Base-by-base conservation (phyloP, 345 rosid genomes). In the Murraya paniculata region DNA sequence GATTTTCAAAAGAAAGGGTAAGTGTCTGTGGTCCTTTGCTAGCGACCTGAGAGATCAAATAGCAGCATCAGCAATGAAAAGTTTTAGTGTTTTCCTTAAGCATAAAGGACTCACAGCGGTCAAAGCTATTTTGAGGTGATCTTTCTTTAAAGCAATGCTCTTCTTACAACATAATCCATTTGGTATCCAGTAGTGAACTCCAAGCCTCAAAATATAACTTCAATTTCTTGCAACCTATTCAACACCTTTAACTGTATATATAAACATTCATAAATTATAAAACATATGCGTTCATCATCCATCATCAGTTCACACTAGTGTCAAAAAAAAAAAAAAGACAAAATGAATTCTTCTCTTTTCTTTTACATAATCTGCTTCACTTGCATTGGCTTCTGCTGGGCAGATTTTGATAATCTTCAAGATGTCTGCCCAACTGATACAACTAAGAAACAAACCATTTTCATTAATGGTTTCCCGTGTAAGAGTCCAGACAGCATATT, bases 401-500 rank as follows among this genome's bases (percentile, higher is more conserved):
- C 90, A 24, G 97, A 92, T 38, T n/a, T 35, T 1, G 90, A 75
- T 69, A 91, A 86, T 73, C 79, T 95, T 74, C 91, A 84, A 71
- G 98, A 93, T 78, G 65, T 62, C 31, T 95, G 98, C 80, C 98
- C 98, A 0, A 82, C 97, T 0, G 84, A 84, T 64, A 64, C 79
- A 22, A 76, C 82, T 3, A 74, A 74, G 31, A 75, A 77, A 45
- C 75, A 83, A 6, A 25, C 76, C 36, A 33, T 86, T 61, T 95
- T 93, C 88, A 71, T 95, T 77, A 93, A 93, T 22, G 98, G 98
- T 18, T 85, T 87, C 78, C 92, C 91, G 50, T 95, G 98, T 87
- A 93, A 95, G 85, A 83, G 81, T 18, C 91, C 91, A 18, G 55
- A 78, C 58, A 73, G 30, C 77, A 77, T 90, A 74, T 78, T 25